phyloP scores from a whole-genome alignment of 805 yeast genomes.

The Saturnispora ahearnii region DNA sequence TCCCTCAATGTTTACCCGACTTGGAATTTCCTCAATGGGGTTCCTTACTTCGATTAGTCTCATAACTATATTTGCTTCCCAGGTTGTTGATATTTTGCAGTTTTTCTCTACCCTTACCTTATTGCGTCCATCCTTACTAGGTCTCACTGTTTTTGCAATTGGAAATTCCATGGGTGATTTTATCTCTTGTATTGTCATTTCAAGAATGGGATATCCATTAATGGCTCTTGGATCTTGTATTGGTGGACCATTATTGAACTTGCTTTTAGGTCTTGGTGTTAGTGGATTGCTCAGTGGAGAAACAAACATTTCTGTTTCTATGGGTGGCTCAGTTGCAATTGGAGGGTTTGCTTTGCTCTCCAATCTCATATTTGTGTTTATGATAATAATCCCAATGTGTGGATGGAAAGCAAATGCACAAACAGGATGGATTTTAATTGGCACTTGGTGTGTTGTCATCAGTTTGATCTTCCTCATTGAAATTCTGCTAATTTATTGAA shows the following conservation, averaged over 20 bases:
- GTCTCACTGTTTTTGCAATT: constrained; percentile 80
- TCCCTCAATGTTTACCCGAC: constrained; percentile 19
- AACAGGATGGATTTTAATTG: constrained; percentile 33
- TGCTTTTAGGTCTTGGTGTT: constrained; percentile 71
- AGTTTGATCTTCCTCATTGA: constrained; percentile 24
- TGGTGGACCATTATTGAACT: constrained; percentile 81
- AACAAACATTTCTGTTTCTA: constrained; percentile 21
- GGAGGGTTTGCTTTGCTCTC: constrained; percentile 34
- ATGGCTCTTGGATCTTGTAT: constrained; percentile 95
- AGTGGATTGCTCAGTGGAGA: constrained; percentile 47
- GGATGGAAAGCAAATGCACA: constrained; percentile 33
- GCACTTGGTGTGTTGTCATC: constrained; percentile 36
- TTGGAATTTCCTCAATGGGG: constrained; percentile 41
- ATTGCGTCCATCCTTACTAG: constrained; percentile 71
- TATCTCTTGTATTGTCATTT: constrained; percentile 72
- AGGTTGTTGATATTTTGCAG: constrained; percentile 56
- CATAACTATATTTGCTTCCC: constrained; percentile 62
- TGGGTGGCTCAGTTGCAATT: constrained; percentile 33
- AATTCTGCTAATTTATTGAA: constrained; percentile 11
- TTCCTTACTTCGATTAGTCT: constrained; percentile 58
- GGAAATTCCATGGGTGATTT: constrained; percentile 92
- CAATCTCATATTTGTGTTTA: constrained; percentile 28
- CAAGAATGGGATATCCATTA: constrained; percentile 70
- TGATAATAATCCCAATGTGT: constrained; percentile 32
- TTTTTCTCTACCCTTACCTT: constrained; percentile 49